These are phyloP conservation scores for Metschnikowia peoriensis DNA, from an alignment of 805 yeast species.

Conservation along the genomic window DNA sequence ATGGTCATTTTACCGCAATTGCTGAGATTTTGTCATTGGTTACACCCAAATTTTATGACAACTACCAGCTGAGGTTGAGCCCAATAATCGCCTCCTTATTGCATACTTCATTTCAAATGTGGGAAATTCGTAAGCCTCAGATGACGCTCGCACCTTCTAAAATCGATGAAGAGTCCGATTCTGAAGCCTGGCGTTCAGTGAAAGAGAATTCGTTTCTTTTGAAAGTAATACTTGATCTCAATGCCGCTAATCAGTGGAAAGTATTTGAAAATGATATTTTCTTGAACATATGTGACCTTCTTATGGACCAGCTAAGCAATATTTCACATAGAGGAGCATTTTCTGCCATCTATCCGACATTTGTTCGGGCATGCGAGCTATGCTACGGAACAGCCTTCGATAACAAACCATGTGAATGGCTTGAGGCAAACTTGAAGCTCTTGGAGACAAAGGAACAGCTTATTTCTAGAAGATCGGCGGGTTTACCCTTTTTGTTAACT, in stretches of 20 bases:
- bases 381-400: constrained; percentile 41
- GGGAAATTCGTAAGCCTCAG: constrained; percentile 48
- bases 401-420: constrained; percentile 54
- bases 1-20: constrained; percentile 66
- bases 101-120: constrained; percentile 28
- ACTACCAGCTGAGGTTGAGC: background rate
- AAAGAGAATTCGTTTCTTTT: constrained; percentile 65
- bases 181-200: constrained; percentile 9
- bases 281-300: constrained; percentile 47
- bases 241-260: constrained; percentile 2
- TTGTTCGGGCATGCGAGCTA: constrained; percentile 60
- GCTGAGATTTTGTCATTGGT: constrained; percentile 1
- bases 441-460: constrained; percentile 59
- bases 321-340: constrained; percentile 92
- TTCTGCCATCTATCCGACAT: constrained; percentile 82
- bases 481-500: constrained; percentile 76
- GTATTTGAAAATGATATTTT: constrained; percentile 26
- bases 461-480: constrained; percentile 89
- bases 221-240: constrained; percentile 38
- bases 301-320: constrained; percentile 64
- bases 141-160: constrained; percentile 52
- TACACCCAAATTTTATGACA: background rate
- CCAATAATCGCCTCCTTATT: constrained; percentile 14
- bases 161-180: constrained; percentile 31
- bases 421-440: constrained; percentile 50